Conservation (phyloP, 441 rosid species). For the Gossypium davidsonii region DNA sequence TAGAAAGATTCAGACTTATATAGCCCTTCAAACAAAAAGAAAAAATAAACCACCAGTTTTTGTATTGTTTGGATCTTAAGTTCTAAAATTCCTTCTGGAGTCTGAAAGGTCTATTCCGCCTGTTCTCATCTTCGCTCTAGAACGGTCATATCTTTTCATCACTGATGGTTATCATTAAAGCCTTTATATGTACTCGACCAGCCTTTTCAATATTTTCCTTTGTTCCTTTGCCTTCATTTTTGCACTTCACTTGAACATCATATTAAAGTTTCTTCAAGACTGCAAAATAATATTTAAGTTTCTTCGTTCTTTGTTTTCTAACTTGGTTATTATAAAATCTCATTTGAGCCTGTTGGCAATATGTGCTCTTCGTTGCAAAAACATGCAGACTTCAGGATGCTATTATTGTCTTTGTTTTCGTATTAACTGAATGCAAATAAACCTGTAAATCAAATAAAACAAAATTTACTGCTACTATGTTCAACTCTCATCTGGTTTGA, state of each 20-base stretch:
- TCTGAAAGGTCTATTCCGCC: background rate
- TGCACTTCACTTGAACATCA: background rate
- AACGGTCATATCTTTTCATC: background rate
- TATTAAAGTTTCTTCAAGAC: background rate
- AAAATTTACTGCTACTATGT: background rate
- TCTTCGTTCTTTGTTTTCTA: background rate
- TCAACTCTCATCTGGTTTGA: background rate
- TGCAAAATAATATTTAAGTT: background rate
- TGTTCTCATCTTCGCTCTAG: background rate
- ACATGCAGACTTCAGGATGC: background rate
- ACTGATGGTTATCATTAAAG: background rate
- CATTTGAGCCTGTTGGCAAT: background rate
- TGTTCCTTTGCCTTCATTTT: background rate
- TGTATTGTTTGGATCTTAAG: background rate
- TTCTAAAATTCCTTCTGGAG: background rate
- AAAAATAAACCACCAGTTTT: background rate
- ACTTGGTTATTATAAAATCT: background rate
- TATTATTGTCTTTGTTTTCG: background rate
- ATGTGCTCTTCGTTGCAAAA: background rate
- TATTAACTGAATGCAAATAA: background rate
- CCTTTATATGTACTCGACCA: background rate
- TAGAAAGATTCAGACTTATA: background rate
- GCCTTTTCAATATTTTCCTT: slow-evolving; percentile 1
- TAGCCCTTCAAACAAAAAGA: background rate
- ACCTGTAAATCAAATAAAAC: background rate